Evolutionary conservation across 495 filamentous ascomycete genomes (phyloP), one percentile per base, ranked within the genome.

Genomic region (Talaromyces stipitatus): DNA sequence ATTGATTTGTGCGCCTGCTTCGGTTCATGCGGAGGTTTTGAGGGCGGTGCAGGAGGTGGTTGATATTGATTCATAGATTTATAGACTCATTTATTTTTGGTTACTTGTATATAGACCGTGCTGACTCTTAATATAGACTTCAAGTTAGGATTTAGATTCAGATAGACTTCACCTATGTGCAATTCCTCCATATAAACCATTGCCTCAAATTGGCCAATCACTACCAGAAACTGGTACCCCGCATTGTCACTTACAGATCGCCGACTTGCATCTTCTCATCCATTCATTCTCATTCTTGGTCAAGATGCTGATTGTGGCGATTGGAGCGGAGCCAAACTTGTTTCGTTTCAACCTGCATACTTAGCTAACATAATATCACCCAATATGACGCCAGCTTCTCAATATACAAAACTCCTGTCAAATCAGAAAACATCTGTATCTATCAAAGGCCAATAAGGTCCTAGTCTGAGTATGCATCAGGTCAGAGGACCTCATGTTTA

Each of bases 1-100:
- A 4, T 72, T 78, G 72, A 68, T 78, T 61, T 65, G 76, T 62
- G 75, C 71, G 51, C 72, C 72, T 36, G 62, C 64, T 7, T 67
- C 67, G 18, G 68, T 76, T 32, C 73, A 78, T 63, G 55, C 56
- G 11, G 62, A 41, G 32, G 55, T 78, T 9, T 58, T 78, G 38
- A 69, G 72, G 51, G 73, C 69, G 60, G 72, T 78, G 43, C 61
- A 20, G 41, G 58, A 60, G 45, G 36, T 55, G n/a, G 36, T 46
- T 43, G 24, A 46, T 36, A 36, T 24, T 20, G 18, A 7, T 1
- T 33, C 9, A 41, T 41, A 54, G 51, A 26, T 48, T 11, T 46
- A 23, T 41, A n/a, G 12, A n/a, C 7, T 9, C 4, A 6, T 36
- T n/a, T 41, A 14, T 16, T 41, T 18, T 41, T 41, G 36, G 3